A percentile compares a stretch with the other conserved stretches of the same genome.
phyloP scores from a whole-genome alignment of 106 monocot species.

The Amphibolis antarctica region DNA sequence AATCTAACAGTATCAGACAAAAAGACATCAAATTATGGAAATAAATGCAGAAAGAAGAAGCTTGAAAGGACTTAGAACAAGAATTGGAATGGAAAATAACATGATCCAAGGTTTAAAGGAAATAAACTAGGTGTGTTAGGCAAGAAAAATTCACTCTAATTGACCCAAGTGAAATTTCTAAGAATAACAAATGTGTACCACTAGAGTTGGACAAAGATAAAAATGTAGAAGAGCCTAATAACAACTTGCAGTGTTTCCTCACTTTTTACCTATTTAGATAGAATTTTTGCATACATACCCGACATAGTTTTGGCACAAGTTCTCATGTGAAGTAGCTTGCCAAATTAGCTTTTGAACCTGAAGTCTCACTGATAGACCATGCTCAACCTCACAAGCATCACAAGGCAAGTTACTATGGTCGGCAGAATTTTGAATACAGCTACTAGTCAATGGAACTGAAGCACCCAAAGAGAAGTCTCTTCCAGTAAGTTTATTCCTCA shows the following conservation, averaged over 20 bases:
- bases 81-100: no score
- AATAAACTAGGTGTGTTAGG: no score
- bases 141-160: no score
- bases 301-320: conserved; percentile 88
- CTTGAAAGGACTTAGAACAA: no score
- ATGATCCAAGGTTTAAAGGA: no score
- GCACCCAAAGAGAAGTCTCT: conserved; percentile 65
- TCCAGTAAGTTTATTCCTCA: conserved; percentile 90
- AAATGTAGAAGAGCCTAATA: background rate
- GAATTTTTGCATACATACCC: conserved; percentile 41
- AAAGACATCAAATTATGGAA: no score
- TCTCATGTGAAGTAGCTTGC: conserved; percentile 82
- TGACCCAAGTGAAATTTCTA: no score
- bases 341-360: conserved; percentile 75
- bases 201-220: background rate
- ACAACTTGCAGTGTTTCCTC: background rate
- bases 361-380: conserved; percentile 59
- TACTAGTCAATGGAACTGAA: conserved; percentile 25
- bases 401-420: conserved; percentile 31
- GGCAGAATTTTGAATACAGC: conserved; percentile 24
- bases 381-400: conserved; percentile 60
- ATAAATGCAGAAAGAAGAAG: no score
- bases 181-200: no score
- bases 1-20: no score
- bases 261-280: background rate